Conservation (phyloP, 2,329 filamentous ascomycete genomes). For the Onygenales sp. region DNA sequence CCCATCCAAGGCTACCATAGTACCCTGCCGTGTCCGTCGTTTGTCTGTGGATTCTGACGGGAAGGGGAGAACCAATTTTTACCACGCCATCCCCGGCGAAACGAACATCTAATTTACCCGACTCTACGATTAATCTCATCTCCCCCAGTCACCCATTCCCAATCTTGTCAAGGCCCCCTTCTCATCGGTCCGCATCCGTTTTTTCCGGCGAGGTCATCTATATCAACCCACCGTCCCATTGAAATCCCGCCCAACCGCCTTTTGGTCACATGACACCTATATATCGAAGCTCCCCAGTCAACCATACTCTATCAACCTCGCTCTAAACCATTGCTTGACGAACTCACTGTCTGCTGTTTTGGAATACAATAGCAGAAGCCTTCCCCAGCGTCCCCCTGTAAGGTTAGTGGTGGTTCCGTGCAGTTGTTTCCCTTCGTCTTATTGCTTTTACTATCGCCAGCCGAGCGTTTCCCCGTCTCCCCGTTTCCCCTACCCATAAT, state of each 20-base stretch:
- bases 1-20: neutral
- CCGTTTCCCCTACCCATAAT: neutral
- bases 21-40: slow-evolving; percentile 5
- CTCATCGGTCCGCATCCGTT: neutral
- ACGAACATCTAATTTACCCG: neutral
- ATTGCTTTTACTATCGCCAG: neutral
- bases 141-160: neutral
- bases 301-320: neutral
- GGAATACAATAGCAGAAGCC: neutral
- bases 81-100: neutral
- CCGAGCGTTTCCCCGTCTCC: neutral
- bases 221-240: neutral
- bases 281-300: neutral
- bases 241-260: neutral
- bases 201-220: slow-evolving; percentile 4
- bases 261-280: slow-evolving; percentile 1
- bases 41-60: slow-evolving; percentile 2
- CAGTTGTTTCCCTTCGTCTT: neutral
- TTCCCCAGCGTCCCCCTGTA: neutral
- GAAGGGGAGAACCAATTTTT: slow-evolving; percentile 2
- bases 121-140: neutral
- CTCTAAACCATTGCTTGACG: neutral
- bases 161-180: neutral
- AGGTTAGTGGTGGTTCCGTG: neutral
- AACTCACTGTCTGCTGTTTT: slow-evolving; percentile 4